Conservation (phyloP, 2,329 filamentous ascomycete species). For the Aureobasidium leucospermi region DNA sequence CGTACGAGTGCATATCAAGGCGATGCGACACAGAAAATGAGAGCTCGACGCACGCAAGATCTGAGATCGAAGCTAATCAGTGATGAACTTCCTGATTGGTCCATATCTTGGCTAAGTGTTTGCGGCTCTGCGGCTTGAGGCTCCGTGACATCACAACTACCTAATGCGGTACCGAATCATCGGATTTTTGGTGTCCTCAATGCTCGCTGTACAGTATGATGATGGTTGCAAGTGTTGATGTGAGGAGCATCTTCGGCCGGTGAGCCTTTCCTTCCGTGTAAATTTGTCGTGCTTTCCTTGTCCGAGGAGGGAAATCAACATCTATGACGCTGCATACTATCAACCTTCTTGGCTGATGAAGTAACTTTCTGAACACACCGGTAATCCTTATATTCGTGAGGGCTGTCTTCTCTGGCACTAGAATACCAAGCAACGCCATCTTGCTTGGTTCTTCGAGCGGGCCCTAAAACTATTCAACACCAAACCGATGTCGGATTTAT, state of each 20-base stretch:
- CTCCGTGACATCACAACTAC: background rate
- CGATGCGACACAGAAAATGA: background rate
- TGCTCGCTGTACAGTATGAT: background rate
- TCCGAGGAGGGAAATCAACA: no score
- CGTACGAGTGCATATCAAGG: background rate
- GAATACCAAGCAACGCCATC: background rate
- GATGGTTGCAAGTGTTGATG: background rate
- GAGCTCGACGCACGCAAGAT: background rate
- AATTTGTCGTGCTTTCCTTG: background rate
- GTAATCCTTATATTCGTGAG: background rate
- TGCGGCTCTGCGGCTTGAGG: background rate
- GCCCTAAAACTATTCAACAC: background rate
- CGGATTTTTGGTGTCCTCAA: background rate
- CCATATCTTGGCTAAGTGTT: no score
- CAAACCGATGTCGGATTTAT: slow-evolving; percentile 25
- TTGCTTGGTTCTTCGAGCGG: background rate
- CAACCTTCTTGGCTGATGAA: background rate
- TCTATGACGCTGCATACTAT: background rate
- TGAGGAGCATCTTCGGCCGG: background rate
- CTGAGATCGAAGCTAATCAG: background rate
- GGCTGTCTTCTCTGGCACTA: background rate
- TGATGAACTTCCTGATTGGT: background rate
- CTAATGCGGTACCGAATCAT: background rate
- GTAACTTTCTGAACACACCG: background rate
- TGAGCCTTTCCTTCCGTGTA: background rate